Percentiles rank a stretch among this genome's conserved stretches.
phyloP scores from a whole-genome alignment of 768 basidiomycete species.

The Mycena venus region DNA sequence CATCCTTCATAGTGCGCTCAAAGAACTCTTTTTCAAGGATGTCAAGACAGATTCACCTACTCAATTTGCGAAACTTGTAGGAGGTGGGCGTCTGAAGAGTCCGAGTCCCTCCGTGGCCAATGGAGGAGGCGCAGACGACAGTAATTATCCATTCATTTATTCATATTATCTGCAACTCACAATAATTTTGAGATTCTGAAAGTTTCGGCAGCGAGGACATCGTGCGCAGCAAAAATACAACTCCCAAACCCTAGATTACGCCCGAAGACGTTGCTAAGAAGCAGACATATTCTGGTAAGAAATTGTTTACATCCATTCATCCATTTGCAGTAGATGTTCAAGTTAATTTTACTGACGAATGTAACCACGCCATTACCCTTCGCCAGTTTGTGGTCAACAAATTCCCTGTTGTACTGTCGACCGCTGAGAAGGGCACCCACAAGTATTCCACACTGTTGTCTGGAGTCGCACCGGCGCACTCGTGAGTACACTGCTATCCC shows the following conservation, averaged over 20 bases:
- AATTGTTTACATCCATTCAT: no score
- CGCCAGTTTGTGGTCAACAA: not conserved
- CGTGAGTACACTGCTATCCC: no score
- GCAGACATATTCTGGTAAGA: not conserved
- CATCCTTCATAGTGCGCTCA: no score
- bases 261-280: not conserved
- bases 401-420: not conserved
- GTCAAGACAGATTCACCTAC: not conserved
- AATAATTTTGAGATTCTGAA: not conserved
- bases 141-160: not conserved
- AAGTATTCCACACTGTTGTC: not conserved
- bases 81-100: no score
- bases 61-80: not conserved
- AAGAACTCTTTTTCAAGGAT: not conserved
- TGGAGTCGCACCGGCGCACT: not conserved
- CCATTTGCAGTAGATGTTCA: not conserved
- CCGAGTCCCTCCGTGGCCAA: no score
- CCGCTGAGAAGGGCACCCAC: not conserved
- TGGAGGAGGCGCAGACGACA: not conserved
- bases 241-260: not conserved
- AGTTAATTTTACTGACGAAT: constrained; percentile 10
- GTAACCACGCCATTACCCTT: not conserved
- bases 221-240: not conserved
- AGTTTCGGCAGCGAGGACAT: not conserved
- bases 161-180: not conserved